Percentiles rank a stretch among this genome's conserved stretches.
Evolutionary conservation across 345 rosid genomes (phyloP).

Genomic region (Acer negundo): DNA sequence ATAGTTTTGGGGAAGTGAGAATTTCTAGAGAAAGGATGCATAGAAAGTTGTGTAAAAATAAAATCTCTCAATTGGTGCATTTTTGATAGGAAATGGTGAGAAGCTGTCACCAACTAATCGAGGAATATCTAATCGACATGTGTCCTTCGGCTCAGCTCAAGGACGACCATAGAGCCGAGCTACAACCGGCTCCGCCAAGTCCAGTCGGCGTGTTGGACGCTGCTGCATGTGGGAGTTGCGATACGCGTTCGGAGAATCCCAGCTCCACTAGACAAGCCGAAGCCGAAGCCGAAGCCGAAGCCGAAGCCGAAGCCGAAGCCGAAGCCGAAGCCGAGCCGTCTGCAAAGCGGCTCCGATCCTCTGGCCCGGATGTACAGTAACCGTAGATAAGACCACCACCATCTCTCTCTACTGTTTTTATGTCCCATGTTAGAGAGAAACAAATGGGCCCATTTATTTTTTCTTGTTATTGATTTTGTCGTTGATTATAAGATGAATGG

Average conservation of each 20-base stretch:
- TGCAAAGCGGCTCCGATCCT: slow-evolving; percentile 37
- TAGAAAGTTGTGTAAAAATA: slow-evolving; percentile 47
- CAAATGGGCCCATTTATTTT: background rate
- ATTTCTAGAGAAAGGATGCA: slow-evolving; percentile 32
- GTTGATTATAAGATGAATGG: slow-evolving; percentile 28
- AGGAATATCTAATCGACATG: slow-evolving; percentile 59
- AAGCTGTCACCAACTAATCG: slow-evolving; percentile 83
- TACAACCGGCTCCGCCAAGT: slow-evolving; percentile 42
- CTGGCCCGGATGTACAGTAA: slow-evolving; percentile 50
- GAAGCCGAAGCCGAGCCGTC: slow-evolving; percentile 40
- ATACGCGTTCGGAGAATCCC: slow-evolving; percentile 43
- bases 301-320: slow-evolving; percentile 20
- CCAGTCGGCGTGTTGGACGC: slow-evolving; percentile 72
- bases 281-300: slow-evolving; percentile 26
- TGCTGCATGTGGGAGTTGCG: slow-evolving; percentile 59
- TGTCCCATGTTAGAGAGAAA: slow-evolving; percentile 11
- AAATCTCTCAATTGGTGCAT: slow-evolving; percentile 2
- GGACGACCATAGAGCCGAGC: slow-evolving; percentile 29
- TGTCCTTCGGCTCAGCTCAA: slow-evolving; percentile 44
- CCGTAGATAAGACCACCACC: slow-evolving; percentile 31
- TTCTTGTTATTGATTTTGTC: background rate
- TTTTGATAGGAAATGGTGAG: slow-evolving; percentile 56
- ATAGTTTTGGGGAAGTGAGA: background rate
- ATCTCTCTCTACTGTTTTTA: slow-evolving; percentile 5
- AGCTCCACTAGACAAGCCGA: slow-evolving; percentile 34